Evolutionary conservation across 2,329 filamentous ascomycete species (phyloP).

Genomic region (Fusarium burgessii): DNA sequence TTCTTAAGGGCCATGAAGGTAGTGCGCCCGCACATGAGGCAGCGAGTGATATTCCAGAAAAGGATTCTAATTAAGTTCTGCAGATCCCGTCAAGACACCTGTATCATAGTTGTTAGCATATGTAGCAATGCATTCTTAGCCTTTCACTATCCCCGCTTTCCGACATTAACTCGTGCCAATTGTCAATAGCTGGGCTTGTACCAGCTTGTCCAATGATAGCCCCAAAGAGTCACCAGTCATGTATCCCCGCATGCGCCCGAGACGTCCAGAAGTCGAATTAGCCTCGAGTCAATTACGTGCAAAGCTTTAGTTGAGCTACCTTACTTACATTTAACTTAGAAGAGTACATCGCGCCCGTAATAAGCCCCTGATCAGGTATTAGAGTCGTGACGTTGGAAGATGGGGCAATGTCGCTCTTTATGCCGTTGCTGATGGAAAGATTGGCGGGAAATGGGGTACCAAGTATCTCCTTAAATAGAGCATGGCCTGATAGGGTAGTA

Average conservation of each 20-base stretch:
- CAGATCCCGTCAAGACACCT: constrained; percentile 12
- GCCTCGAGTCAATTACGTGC: no score
- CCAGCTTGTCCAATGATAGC: neutral
- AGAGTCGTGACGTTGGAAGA: no score
- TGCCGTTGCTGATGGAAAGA: constrained; percentile 2
- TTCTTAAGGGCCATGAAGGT: constrained; percentile 31
- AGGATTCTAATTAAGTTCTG: constrained; percentile 29
- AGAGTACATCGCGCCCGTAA: neutral
- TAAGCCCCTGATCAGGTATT: neutral
- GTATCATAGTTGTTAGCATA: constrained; percentile 18
- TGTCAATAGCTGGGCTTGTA: neutral
- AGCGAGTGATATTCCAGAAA: constrained; percentile 25
- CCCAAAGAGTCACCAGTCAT: no score
- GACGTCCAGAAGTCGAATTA: neutral
- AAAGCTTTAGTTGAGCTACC: no score
- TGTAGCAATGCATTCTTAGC: constrained; percentile 21
- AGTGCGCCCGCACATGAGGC: constrained; percentile 11
- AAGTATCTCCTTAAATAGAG: neutral
- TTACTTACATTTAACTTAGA: neutral
- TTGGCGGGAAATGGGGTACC: constrained; percentile 1
- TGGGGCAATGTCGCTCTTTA: neutral
- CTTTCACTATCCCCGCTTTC: neutral
- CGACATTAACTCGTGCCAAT: neutral
- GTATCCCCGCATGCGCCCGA: neutral
- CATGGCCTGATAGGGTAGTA: neutral